A percentile compares a stretch with the other conserved stretches of the same genome.
phyloP scores from a whole-genome alignment of 805 yeast species.

The Suhomyces sp. region DNA sequence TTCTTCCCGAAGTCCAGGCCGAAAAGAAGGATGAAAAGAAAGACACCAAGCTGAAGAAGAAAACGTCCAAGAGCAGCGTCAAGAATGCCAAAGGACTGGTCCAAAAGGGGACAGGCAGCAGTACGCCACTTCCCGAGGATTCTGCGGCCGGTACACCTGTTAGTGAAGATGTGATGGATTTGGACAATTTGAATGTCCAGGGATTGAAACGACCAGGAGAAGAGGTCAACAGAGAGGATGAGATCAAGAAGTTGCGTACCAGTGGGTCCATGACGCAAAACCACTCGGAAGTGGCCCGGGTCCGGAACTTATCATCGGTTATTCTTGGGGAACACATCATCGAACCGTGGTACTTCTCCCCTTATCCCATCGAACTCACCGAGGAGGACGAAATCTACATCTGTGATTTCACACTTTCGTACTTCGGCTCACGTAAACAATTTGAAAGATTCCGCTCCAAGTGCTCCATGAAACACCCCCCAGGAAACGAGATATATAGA shows the following conservation, averaged over 20 bases:
- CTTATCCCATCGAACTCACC: conserved; percentile 92
- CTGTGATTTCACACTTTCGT: conserved; percentile 87
- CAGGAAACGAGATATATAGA: conserved; percentile 95
- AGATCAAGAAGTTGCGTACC: conserved; percentile 85
- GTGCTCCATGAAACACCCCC: conserved; percentile 91
- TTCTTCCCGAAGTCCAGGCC: conserved; percentile 62
- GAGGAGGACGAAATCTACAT: conserved; percentile 89
- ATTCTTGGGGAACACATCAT: conserved; percentile 88
- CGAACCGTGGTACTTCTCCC: conserved; percentile 99
- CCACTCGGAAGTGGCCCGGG: conserved; percentile 82
- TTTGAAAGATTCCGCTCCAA: conserved; percentile 89
- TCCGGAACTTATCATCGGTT: conserved; percentile 74
- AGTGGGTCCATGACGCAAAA: conserved; percentile 97
- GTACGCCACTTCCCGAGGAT: conserved; percentile 28
- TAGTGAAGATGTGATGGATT: conserved; percentile 73
- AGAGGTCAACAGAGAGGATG: conserved; percentile 83
- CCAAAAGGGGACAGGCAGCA: conserved; percentile 12
- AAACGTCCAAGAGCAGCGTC: conserved; percentile 23
- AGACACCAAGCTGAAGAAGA: conserved; percentile 27
- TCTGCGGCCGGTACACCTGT: conserved; percentile 30
- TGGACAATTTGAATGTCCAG: conserved; percentile 82
- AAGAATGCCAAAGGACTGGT: conserved; percentile 18
- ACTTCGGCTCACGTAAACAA: conserved; percentile 85
- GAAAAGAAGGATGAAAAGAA: conserved; percentile 47
- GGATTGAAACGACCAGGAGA: conserved; percentile 68